A percentile compares a stretch with the other conserved stretches of the same genome.
Evolutionary conservation across 441 rosid genomes (phyloP).

Genomic region (Erysimum cheiri): DNA sequence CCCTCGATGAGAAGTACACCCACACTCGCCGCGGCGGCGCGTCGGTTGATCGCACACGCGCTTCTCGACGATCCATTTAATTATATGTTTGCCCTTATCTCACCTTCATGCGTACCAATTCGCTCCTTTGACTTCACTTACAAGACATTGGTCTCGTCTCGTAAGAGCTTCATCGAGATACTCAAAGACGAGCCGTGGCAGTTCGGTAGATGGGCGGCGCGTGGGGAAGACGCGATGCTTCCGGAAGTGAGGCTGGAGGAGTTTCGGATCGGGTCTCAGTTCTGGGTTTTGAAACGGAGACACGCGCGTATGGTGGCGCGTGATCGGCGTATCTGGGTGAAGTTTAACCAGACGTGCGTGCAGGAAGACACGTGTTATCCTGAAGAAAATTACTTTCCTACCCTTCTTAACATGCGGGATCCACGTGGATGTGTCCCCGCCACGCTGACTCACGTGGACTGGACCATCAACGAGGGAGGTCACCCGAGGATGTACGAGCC

Average conservation of each 20-base stretch:
- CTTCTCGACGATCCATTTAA: slow-evolving; percentile 63
- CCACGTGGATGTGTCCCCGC: slow-evolving; percentile 61
- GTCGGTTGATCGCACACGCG: slow-evolving; percentile 68
- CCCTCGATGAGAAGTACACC: slow-evolving; percentile 59
- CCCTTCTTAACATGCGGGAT: slow-evolving; percentile 70
- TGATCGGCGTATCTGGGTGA: slow-evolving; percentile 61
- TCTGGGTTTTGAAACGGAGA: slow-evolving; percentile 71
- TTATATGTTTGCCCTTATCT: slow-evolving; percentile 68
- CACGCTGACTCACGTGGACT: slow-evolving; percentile 79
- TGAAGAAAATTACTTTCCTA: slow-evolving; percentile 73
- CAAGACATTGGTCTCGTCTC: slow-evolving; percentile 47
- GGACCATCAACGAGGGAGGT: slow-evolving; percentile 57
- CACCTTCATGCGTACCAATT: slow-evolving; percentile 74
- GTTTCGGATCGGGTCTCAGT: slow-evolving; percentile 87
- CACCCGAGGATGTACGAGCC: slow-evolving; percentile 70
- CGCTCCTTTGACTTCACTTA: slow-evolving; percentile 65
- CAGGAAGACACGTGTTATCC: slow-evolving; percentile 63
- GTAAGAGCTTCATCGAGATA: slow-evolving; percentile 72
- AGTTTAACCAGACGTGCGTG: slow-evolving; percentile 64
- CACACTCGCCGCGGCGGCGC: slow-evolving; percentile 70
- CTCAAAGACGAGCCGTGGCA: slow-evolving; percentile 57
- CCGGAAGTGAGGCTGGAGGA: slow-evolving; percentile 73
- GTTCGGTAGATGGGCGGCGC: slow-evolving; percentile 77
- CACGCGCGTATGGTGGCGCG: slow-evolving; percentile 68
- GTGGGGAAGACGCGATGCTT: slow-evolving; percentile 66